Conservation (phyloP, 75 land plant genomes). For the Isoetes taiwanensis region DNA sequence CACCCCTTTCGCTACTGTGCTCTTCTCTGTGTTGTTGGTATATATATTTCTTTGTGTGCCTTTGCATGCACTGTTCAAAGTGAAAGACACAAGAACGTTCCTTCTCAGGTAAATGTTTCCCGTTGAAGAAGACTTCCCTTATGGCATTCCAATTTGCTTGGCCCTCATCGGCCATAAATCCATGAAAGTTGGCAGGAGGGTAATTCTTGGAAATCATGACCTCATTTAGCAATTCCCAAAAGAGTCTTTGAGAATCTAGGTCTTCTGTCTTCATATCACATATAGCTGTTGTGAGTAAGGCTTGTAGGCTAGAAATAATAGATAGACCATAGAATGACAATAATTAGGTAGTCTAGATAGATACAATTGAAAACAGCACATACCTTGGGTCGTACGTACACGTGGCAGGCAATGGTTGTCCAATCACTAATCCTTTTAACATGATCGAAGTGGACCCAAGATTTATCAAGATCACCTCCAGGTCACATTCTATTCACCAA, state of each 20-base stretch:
- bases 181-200: background rate
- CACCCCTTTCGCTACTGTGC: too few relatives aligned
- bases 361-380: too few relatives aligned
- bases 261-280: conserved; percentile 6
- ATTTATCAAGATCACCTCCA: too few relatives aligned
- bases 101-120: background rate
- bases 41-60: background rate
- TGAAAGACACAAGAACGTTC: conserved; percentile 4
- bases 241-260: background rate
- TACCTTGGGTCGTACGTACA: too few relatives aligned
- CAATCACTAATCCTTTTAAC: too few relatives aligned
- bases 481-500: too few relatives aligned
- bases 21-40: background rate
- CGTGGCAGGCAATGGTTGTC: too few relatives aligned
- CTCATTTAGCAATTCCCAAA: background rate
- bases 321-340: too few relatives aligned
- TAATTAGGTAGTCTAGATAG: too few relatives aligned
- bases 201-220: background rate
- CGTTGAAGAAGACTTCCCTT: background rate
- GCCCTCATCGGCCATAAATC: conserved; percentile 1
- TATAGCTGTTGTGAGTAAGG: background rate
- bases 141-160: conserved; percentile 4
- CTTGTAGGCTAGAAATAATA: too few relatives aligned
- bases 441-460: too few relatives aligned
- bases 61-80: background rate